phyloP scores from a whole-genome alignment of 202 grass and related monocot genomes.

The Zoysia matrella region DNA sequence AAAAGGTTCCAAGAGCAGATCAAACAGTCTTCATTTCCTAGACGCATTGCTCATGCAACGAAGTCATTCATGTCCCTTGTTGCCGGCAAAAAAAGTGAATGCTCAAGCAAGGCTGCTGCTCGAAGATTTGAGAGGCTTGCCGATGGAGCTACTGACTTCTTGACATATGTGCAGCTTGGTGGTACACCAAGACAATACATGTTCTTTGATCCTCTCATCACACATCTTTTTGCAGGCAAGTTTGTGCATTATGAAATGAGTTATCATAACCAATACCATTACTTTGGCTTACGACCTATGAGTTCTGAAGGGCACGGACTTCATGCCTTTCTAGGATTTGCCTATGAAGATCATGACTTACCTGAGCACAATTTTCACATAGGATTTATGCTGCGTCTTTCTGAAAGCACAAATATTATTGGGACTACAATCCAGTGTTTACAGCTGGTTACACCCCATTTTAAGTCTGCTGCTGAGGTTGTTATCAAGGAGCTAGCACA shows the following conservation, averaged over 20 bases:
- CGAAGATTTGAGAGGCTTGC: constrained; percentile 12
- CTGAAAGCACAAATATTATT: neutral
- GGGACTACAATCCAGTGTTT: neutral
- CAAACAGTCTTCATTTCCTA: neutral
- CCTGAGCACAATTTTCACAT: neutral
- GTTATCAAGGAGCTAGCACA: too few relatives aligned
- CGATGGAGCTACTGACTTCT: neutral
- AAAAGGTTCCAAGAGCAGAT: neutral
- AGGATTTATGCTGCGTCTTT: too few relatives aligned
- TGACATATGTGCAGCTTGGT: neutral
- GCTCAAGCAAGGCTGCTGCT: neutral
- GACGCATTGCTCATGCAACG: constrained; percentile 13
- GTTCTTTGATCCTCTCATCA: constrained; percentile 16
- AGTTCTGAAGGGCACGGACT: neutral
- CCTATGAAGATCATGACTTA: neutral
- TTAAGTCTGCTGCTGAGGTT: too few relatives aligned
- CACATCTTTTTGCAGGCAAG: neutral
- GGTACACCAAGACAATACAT: neutral
- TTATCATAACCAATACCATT: neutral
- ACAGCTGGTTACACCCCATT: too few relatives aligned
- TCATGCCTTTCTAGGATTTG: neutral
- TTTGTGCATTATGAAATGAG: neutral
- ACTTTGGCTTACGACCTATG: neutral
- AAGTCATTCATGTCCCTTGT: neutral
- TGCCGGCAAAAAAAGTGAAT: neutral